phyloP scores from a whole-genome alignment of 768 basidiomycete species.

The Leccinum aurantiacum region DNA sequence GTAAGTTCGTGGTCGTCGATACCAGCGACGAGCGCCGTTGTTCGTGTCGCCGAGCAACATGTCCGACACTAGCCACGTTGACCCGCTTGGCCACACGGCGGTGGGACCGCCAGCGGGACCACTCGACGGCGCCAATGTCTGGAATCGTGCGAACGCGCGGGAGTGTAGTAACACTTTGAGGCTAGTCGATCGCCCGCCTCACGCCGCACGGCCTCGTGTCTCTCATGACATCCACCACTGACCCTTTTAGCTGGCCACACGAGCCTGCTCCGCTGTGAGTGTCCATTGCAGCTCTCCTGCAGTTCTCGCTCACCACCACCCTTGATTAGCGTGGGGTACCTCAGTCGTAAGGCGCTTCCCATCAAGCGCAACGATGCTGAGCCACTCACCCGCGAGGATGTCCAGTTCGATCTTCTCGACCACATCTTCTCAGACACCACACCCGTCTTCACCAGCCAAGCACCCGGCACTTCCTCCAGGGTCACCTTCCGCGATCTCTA shows the following conservation, averaged over 20 bases:
- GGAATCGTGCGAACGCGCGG: slow-evolving; percentile 31
- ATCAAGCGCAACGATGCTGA: slow-evolving; percentile 85
- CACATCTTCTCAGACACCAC: slow-evolving; percentile 73
- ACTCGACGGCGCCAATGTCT: slow-evolving; percentile 17
- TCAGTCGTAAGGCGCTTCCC: slow-evolving; percentile 63
- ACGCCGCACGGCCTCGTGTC: slow-evolving; percentile 38
- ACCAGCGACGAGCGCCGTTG: slow-evolving; percentile 8
- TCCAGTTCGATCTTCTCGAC: slow-evolving; percentile 83
- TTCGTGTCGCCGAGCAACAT: slow-evolving; percentile 6
- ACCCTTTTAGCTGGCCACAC: slow-evolving; percentile 43
- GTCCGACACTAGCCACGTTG: slow-evolving; percentile 2
- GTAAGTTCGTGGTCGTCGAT: slow-evolving; percentile 9
- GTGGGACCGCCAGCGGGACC: slow-evolving; percentile 4
- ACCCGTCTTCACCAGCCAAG: slow-evolving; percentile 69
- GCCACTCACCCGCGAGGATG: slow-evolving; percentile 77
- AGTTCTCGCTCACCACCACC: slow-evolving; percentile 10
- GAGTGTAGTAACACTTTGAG: slow-evolving; percentile 21
- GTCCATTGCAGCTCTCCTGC: slow-evolving; percentile 11
- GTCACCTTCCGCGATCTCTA: slow-evolving; percentile 84
- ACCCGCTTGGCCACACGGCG: not conserved
- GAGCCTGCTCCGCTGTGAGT: slow-evolving; percentile 57
- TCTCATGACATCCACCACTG: slow-evolving; percentile 48
- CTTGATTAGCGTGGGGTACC: slow-evolving; percentile 51
- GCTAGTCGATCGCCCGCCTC: slow-evolving; percentile 23
- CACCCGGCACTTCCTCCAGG: slow-evolving; percentile 45